Evolutionary conservation across 2,329 filamentous ascomycete genomes (phyloP).

Genomic region (Hypoxylon sp.): DNA sequence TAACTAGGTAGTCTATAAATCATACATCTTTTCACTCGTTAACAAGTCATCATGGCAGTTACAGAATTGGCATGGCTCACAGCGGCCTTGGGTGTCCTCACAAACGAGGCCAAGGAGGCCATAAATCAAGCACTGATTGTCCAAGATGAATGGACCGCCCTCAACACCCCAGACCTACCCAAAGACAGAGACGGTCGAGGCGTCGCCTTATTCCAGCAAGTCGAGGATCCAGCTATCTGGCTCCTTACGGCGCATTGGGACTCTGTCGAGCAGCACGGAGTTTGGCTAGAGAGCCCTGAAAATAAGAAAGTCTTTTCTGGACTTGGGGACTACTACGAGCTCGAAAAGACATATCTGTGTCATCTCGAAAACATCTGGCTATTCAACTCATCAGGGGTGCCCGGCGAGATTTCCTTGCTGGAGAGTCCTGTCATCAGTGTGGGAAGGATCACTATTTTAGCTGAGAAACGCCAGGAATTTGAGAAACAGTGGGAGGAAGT

Average conservation of each 20-base stretch:
- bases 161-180: constrained; percentile 55
- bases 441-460: constrained; percentile 52
- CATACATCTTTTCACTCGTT: neutral
- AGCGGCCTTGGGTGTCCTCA: constrained; percentile 50
- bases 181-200: constrained; percentile 56
- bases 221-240: constrained; percentile 57
- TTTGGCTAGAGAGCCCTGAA: constrained; percentile 61
- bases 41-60: constrained; percentile 39
- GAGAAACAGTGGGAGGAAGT: constrained; percentile 54
- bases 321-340: constrained; percentile 55
- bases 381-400: constrained; percentile 35
- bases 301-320: constrained; percentile 57
- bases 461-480: constrained; percentile 54
- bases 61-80: constrained; percentile 52
- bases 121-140: constrained; percentile 53
- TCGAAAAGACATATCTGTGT: constrained; percentile 57
- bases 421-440: constrained; percentile 58
- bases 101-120: constrained; percentile 54
- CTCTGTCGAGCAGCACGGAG: constrained; percentile 58
- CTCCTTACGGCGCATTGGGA: constrained; percentile 64
- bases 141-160: constrained; percentile 60
- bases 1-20: neutral
- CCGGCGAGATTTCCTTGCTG: constrained; percentile 44
- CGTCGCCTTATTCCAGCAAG: constrained; percentile 55
- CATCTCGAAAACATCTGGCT: constrained; percentile 58